Evolutionary conservation across 495 filamentous ascomycete species (phyloP).

Genomic region (Lindgomyces ingoldianus): DNA sequence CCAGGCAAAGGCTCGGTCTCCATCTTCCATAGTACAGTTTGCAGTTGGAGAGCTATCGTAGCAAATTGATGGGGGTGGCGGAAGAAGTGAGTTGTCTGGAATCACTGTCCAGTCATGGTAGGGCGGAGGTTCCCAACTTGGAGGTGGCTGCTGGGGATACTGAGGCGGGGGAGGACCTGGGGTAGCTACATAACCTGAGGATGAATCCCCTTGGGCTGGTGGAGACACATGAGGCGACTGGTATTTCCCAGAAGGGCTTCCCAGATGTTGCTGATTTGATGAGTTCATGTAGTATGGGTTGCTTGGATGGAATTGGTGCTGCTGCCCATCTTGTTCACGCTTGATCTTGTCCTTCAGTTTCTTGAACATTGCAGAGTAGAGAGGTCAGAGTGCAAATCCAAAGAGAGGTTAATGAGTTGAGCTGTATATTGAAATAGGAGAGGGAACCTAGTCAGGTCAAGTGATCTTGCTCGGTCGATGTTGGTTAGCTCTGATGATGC

Average conservation of each 20-base stretch:
- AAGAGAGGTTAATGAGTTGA: neutral
- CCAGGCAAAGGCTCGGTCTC: constrained; percentile 72
- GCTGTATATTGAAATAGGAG: neutral
- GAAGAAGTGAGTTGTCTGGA: constrained; percentile 76
- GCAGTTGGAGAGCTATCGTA: constrained; percentile 67
- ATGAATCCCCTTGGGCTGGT: constrained; percentile 19
- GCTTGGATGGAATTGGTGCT: constrained; percentile 20
- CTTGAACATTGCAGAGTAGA: constrained; percentile 22
- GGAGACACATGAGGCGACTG: constrained; percentile 35
- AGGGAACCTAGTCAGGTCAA: neutral
- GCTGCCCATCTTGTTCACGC: neutral
- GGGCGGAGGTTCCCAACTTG: constrained; percentile 46
- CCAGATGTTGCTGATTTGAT: neutral
- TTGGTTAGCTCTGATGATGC: too few species aligned
- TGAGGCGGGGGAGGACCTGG: constrained; percentile 50
- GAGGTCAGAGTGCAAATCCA: neutral
- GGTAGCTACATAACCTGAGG: constrained; percentile 42
- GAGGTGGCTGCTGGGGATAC: constrained; percentile 23
- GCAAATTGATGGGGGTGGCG: constrained; percentile 74
- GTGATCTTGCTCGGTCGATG: too few species aligned
- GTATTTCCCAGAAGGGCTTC: neutral
- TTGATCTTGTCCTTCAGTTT: constrained; percentile 30
- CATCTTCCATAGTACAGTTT: constrained; percentile 71
- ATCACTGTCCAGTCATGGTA: constrained; percentile 81
- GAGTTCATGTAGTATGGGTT: constrained; percentile 27